Evolutionary conservation across 371 early-diverging fungal genomes (phyloP).

Genomic region (Apophysomyces elegans): DNA sequence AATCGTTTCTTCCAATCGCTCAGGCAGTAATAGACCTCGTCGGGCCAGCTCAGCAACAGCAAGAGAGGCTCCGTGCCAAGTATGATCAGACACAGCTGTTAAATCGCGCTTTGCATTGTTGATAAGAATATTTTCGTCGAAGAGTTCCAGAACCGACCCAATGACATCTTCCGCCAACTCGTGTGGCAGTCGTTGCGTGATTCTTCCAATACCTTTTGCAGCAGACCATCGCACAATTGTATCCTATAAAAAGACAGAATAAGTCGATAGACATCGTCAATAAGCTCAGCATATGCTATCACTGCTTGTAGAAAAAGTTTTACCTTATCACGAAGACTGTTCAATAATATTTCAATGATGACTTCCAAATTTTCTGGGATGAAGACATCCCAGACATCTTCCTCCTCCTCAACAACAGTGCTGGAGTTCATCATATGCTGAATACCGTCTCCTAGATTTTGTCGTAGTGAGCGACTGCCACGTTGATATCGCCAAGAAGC

Average conservation of each 20-base stretch:
- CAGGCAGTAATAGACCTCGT: constrained; percentile 81
- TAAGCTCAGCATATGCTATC: too few species aligned
- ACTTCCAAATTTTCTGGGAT: constrained; percentile 76
- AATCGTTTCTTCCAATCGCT: constrained; percentile 67
- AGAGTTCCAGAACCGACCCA: constrained; percentile 72
- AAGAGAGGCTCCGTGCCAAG: constrained; percentile 96
- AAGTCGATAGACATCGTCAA: too few species aligned
- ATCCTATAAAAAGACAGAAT: constrained; percentile 55
- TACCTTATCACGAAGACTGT: constrained; percentile 81
- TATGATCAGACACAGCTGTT: constrained; percentile 83
- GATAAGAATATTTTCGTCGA: constrained; percentile 67
- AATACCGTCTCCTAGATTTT: constrained; percentile 40
- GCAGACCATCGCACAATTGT: constrained; percentile 96
- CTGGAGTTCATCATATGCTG: neutral
- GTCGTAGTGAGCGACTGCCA: constrained; percentile 56
- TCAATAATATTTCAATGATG: constrained; percentile 80
- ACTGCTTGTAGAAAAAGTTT: too few species aligned
- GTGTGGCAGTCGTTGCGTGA: constrained; percentile 79
- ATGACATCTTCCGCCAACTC: constrained; percentile 86
- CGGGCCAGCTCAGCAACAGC: constrained; percentile 92
- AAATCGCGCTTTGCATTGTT: constrained; percentile 58
- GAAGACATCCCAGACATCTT: constrained; percentile 59
- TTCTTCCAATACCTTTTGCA: constrained; percentile 93
- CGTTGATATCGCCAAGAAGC: constrained; percentile 82
- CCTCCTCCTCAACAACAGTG: constrained; percentile 28